Evolutionary conservation across 2,329 filamentous ascomycete species (phyloP).

Genomic region (Claviceps maximensis): DNA sequence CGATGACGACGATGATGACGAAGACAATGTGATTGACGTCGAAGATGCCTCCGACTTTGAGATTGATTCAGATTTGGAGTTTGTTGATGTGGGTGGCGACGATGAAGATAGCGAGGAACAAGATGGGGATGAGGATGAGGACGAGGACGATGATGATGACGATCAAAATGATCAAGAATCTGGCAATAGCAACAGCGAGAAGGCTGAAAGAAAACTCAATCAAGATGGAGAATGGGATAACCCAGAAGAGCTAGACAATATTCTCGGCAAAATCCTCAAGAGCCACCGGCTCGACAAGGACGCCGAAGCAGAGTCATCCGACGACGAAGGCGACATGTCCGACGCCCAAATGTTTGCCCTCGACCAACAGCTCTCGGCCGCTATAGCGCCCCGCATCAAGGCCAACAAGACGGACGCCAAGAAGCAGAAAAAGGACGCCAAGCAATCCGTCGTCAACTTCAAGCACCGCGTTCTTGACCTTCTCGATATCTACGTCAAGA

Average conservation of each 20-base stretch:
- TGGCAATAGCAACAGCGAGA: conserved; percentile 30
- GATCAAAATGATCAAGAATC: neutral
- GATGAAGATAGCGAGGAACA: conserved; percentile 21
- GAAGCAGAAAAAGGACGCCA: conserved; percentile 76
- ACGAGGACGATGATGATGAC: conserved; percentile 6
- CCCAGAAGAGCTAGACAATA: conserved; percentile 49
- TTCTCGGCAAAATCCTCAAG: conserved; percentile 65
- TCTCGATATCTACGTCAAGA: conserved; percentile 70
- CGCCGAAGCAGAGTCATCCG: conserved; percentile 39
- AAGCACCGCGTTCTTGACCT: conserved; percentile 89
- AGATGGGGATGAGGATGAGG: conserved; percentile 14
- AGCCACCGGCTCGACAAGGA: conserved; percentile 53
- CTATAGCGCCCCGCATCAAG: conserved; percentile 69
- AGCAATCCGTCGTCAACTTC: conserved; percentile 82
- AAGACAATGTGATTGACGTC: conserved; percentile 15
- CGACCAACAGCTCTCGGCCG: conserved; percentile 68
- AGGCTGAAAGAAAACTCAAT: conserved; percentile 26
- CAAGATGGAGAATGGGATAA: conserved; percentile 28
- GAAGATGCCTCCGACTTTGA: conserved; percentile 8
- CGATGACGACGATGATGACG: conserved; percentile 17
- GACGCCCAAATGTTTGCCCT: conserved; percentile 91
- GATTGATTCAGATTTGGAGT: conserved; percentile 35
- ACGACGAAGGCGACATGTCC: conserved; percentile 71
- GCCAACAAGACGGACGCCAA: conserved; percentile 47
- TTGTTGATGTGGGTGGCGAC: conserved; percentile 30